phyloP scores from a whole-genome alignment of 495 filamentous ascomycete genomes.

The Ramalina peruviana region DNA sequence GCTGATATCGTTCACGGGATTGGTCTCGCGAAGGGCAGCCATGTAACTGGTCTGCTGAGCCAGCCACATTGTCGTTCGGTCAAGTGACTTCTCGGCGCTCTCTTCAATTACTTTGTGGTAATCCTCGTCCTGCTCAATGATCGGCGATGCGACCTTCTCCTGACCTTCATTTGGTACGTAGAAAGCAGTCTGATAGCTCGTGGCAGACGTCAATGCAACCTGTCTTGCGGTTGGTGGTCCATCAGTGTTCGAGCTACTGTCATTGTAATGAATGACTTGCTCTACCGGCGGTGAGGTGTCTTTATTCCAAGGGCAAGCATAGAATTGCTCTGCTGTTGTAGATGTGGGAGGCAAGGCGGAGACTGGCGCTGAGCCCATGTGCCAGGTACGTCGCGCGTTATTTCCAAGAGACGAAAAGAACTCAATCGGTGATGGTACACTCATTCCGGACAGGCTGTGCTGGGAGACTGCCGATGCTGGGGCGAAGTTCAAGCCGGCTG shows the following conservation, averaged over 20 bases:
- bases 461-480: conserved; percentile 34
- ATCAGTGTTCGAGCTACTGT: conserved; percentile 24
- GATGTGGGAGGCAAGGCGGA: conserved; percentile 49
- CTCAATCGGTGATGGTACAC: conserved; percentile 78
- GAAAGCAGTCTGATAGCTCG: neutral
- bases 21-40: conserved; percentile 51
- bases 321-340: conserved; percentile 71
- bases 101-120: conserved; percentile 55
- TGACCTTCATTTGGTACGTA: neutral
- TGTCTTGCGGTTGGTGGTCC: conserved; percentile 56
- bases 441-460: conserved; percentile 51
- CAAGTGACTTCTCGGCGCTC: conserved; percentile 49
- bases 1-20: conserved; percentile 37
- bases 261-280: conserved; percentile 44
- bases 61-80: conserved; percentile 74
- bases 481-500: conserved; percentile 29
- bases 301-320: conserved; percentile 58
- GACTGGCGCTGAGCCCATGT: conserved; percentile 24
- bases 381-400: conserved; percentile 65
- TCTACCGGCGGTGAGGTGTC: conserved; percentile 43
- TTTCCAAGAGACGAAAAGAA: conserved; percentile 76
- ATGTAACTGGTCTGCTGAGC: conserved; percentile 65
- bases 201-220: neutral
- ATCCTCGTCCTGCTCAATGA: conserved; percentile 53
- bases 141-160: neutral